Conservation (phyloP, 202 grass and related monocot species). For the Carex sylvatica region DNA sequence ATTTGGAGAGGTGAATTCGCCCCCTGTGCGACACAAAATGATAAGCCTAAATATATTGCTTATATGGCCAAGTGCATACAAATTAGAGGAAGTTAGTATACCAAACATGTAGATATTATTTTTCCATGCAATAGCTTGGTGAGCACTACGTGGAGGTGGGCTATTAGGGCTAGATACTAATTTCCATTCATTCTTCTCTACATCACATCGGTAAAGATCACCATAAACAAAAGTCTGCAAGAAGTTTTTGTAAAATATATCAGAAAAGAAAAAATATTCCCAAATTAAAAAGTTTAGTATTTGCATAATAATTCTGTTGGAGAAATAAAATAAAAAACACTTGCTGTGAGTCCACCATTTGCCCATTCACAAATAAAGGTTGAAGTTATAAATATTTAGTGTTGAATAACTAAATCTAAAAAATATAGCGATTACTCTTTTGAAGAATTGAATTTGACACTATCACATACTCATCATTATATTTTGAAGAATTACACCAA, state of each 20-base stretch:
- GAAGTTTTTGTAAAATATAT: conserved; percentile 23
- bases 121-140: conserved; percentile 91
- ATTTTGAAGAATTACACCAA: background rate
- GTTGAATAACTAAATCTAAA: background rate
- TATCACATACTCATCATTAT: background rate
- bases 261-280: background rate
- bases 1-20: conserved; percentile 97
- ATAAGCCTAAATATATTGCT: conserved; percentile 8
- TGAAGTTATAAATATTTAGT: background rate
- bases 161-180: conserved; percentile 94
- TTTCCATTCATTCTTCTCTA: conserved; percentile 98
- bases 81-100: conserved; percentile 37
- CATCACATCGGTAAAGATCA: conserved; percentile 90
- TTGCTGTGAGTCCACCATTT: background rate
- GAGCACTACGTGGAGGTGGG: conserved; percentile 92
- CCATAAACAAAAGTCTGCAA: conserved; percentile 97
- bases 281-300: background rate
- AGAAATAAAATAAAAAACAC: background rate
- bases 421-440: background rate
- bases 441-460: background rate
- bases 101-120: conserved; percentile 96
- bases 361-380: background rate
- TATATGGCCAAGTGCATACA: background rate
- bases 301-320: background rate
- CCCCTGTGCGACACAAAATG: conserved; percentile 50